phyloP scores from a whole-genome alignment of 2,329 filamentous ascomycete species.

The Huntiella omanensis region DNA sequence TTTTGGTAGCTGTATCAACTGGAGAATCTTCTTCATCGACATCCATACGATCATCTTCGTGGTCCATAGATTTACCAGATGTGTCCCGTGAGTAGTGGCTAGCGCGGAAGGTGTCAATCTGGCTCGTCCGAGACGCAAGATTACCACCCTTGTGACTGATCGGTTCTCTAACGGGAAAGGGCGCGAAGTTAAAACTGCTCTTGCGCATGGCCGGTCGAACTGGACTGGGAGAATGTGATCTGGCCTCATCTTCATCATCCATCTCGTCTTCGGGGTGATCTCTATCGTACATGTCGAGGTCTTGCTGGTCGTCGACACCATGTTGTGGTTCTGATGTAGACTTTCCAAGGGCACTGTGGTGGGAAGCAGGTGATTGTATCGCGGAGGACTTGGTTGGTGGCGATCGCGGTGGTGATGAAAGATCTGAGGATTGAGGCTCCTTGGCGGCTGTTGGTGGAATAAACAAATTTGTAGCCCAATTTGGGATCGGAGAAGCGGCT shows the following conservation, averaged over 20 bases:
- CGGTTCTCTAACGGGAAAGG: constrained; percentile 77
- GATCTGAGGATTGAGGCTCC: background rate
- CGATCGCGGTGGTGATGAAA: background rate
- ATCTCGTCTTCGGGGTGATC: constrained; percentile 15
- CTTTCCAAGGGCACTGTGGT: background rate
- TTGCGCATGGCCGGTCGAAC: constrained; percentile 66
- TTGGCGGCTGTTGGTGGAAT: constrained; percentile 5
- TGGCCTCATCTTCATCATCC: constrained; percentile 34
- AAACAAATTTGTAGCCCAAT: constrained; percentile 1
- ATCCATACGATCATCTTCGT: constrained; percentile 32
- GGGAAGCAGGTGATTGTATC: background rate
- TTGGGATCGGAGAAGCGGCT: constrained; percentile 4
- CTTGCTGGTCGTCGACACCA: constrained; percentile 5
- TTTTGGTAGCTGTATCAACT: constrained; percentile 22
- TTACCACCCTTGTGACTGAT: constrained; percentile 68
- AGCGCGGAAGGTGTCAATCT: constrained; percentile 51
- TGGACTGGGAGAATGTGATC: constrained; percentile 54
- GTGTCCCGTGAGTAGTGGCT: constrained; percentile 60
- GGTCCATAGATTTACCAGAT: constrained; percentile 48
- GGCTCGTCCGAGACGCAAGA: constrained; percentile 56
- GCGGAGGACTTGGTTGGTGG: constrained; percentile 3
- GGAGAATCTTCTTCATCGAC: constrained; percentile 25
- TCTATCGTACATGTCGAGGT: constrained; percentile 9
- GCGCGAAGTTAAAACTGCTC: constrained; percentile 87
- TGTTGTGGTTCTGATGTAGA: background rate